Percentiles rank a stretch among this genome's conserved stretches.
These are phyloP conservation scores for Salmacisia buchloeana DNA, from an alignment of 1,284 basidiomycete genomes.

Conservation along the genomic window DNA sequence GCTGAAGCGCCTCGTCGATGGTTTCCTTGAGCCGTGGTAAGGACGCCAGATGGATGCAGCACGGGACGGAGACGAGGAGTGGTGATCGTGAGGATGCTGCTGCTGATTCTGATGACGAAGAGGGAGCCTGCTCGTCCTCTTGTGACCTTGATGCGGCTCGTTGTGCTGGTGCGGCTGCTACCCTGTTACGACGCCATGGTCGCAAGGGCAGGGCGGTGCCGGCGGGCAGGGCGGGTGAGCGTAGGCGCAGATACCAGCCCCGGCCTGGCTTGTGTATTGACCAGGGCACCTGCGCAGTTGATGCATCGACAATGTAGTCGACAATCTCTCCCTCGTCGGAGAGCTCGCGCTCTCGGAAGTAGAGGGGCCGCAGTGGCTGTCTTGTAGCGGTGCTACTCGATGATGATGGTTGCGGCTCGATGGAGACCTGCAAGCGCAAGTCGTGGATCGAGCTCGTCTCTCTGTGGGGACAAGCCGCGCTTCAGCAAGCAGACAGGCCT, in stretches of 20 bases:
- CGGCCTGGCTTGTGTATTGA: constrained; percentile 32
- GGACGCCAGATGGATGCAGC: constrained; percentile 7
- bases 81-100: constrained; percentile 11
- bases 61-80: neutral
- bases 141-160: no score
- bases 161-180: neutral
- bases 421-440: neutral
- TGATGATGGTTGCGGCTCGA: neutral
- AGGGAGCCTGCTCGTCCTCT: constrained; percentile 21
- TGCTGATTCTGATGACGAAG: constrained; percentile 25
- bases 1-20: neutral
- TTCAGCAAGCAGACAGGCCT: no score
- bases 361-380: constrained; percentile 22
- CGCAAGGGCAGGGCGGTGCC: constrained; percentile 29
- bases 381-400: constrained; percentile 17
- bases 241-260: constrained; percentile 36
- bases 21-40: neutral
- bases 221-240: constrained; percentile 29
- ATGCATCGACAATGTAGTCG: constrained; percentile 30
- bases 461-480: neutral
- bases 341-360: constrained; percentile 27
- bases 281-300: constrained; percentile 26
- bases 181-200: neutral
- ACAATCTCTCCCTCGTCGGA: constrained; percentile 35
- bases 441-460: constrained; percentile 3